Evolutionary conservation across 1,284 basidiomycete species (phyloP).

Genomic region (Coniophora puteana): DNA sequence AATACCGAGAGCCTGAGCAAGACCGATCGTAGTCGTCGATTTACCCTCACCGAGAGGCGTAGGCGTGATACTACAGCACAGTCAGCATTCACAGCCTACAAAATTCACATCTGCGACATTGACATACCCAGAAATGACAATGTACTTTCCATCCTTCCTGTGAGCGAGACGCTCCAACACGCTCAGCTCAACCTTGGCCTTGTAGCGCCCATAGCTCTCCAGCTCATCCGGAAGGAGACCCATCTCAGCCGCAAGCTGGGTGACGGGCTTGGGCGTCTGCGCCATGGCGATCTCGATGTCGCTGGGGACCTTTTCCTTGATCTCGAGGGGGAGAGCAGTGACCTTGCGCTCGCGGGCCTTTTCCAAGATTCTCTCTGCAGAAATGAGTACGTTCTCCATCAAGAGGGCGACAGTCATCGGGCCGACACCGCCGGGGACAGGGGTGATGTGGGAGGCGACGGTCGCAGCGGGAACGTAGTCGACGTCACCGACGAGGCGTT

Average conservation of each 20-base stretch:
- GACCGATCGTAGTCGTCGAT: conserved; percentile 97
- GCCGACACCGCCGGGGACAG: conserved; percentile 97
- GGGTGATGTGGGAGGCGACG: conserved; percentile 90
- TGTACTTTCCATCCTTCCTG: conserved; percentile 94
- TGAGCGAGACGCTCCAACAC: conserved; percentile 84
- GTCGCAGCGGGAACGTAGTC: conserved; percentile 77
- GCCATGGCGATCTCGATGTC: conserved; percentile 97
- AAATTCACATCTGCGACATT: conserved; percentile 5
- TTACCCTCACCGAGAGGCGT: conserved; percentile 98
- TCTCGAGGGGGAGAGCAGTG: conserved; percentile 75
- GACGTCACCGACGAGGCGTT: conserved; percentile 96
- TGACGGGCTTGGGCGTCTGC: conserved; percentile 90
- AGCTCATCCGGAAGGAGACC: conserved; percentile 86
- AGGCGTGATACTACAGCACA: conserved; percentile 78
- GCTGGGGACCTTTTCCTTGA: conserved; percentile 85
- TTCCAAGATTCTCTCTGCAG: conserved; percentile 82
- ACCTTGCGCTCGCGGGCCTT: conserved; percentile 62
- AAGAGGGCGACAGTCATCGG: conserved; percentile 99
- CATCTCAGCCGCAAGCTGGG: conserved; percentile 84
- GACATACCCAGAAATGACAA: conserved; percentile 85
- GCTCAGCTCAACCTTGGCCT: conserved; percentile 94
- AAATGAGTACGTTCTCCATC: conserved; percentile 91
- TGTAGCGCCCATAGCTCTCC: conserved; percentile 94
- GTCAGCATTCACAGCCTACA: conserved; percentile 1
- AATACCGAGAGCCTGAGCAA: conserved; percentile 95